Base-by-base conservation (phyloP, 2,329 filamentous ascomycete genomes). In the Apiospora sp. region DNA sequence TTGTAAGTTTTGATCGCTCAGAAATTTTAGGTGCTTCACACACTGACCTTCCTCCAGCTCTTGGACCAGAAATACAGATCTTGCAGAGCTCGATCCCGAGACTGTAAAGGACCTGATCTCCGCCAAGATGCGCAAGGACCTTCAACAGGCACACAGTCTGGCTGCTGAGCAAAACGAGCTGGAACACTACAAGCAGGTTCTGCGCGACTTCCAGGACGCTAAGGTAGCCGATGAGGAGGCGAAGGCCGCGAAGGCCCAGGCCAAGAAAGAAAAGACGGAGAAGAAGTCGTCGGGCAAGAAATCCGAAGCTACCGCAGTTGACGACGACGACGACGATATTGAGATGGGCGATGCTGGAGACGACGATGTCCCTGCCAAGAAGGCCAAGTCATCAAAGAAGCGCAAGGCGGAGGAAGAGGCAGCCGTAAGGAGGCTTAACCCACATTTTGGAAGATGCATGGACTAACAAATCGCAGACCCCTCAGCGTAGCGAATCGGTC, bases 61-160 rank as follows among this genome's bases (percentile, higher is more conserved):
- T 49, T 99, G 96, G 96, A 94, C 96, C 76, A 89, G 92, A 74
- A 98, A 98, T 83, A 93, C 91, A 30, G 92, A 94, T 73, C 88
- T 99, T 49, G 90, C 91, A 48, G 92, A 94, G 48, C 90, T 98
- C 71, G 91, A 95, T 72, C 86, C 93, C 19, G 91, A 92, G 70
- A 91, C 92, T 37, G 92, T 95, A 75, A 89, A 90, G 71, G 87
- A 91, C 34, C 86, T 90, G 58, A 86, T 93, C 70, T 92, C 92
- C 71, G 89, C 92, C 75, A 97, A 97, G 85, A 92, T 93, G 86
- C 90, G 90, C 80, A 97, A 97, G 84, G 88, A 91, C 73, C 86
- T 99, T 7, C 88, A 93, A 80, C 88, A 90, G 61, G 96, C 96
- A 1, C 97, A 95, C 84, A 84, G 91, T 74, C 89, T 98, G 73